Base-by-base conservation (phyloP, 1,284 basidiomycete genomes). In the Cutaneotrichosporon cyanovorans region DNA sequence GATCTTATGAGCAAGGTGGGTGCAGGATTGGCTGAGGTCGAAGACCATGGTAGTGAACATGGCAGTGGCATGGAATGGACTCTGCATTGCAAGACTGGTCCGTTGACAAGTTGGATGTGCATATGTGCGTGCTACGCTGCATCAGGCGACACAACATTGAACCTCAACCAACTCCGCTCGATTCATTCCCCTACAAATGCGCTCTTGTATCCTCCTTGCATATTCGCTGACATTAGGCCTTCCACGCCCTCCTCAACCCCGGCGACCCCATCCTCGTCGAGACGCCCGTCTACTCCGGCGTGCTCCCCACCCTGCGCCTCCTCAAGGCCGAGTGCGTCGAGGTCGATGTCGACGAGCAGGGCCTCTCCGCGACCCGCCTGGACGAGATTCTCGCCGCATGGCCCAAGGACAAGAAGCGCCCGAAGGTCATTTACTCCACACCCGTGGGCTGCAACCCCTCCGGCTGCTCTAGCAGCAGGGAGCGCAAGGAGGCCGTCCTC, bases 201-300 rank as follows among this genome's bases (percentile, higher is more conserved):
- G n/a, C n/a, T n/a, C n/a, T n/a, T n/a, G n/a, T n/a, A n/a, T n/a
- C n/a, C n/a, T n/a, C n/a, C n/a, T n/a, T n/a, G n/a, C n/a, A n/a
- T n/a, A n/a, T n/a, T n/a, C n/a, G 40, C 42, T 48, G 22, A 42
- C 46, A 7, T 1, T 56, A 77, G 76, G 73, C 75, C 2, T 79
- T 80, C 61, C 57, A 71, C 36, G 69, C 75, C 0, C 56, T 92
- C 40, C 74, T 91, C 31, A 83, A 92, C 65, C 80, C 79, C 4
- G 88, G 87, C 5, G 91, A 96, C 65, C 66, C 83, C 5, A 76
- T 95, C 33, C 75, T 95, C 32, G 77, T 93, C 35, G 91, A 96
- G 67, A 80, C 82, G 2, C 91, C 91, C 0, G 81, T 84, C 20
- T 96, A 95, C 68, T 82, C 86, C 39, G 69, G 69, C 20, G 67